A percentile compares a stretch with the other conserved stretches of the same genome.
These are phyloP conservation scores for Ambrosia hybrid DNA, from an alignment of 140 eudicot species.

Conservation along the genomic window DNA sequence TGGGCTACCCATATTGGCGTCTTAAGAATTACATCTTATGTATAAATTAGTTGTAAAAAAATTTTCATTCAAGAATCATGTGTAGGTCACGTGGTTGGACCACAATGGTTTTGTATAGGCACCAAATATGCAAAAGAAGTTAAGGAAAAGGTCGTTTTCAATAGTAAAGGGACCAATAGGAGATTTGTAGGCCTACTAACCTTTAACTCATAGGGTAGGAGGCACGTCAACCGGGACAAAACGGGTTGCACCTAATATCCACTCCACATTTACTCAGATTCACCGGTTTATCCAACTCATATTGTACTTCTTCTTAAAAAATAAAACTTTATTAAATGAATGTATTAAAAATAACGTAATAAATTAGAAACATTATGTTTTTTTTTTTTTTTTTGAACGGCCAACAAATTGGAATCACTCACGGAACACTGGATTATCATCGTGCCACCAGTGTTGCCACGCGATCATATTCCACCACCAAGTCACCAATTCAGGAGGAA, in stretches of 20 bases:
- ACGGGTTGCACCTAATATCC: constrained; percentile 74
- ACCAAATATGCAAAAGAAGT: constrained; percentile 25
- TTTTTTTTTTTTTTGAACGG: too few species aligned
- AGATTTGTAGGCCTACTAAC: constrained; percentile 29
- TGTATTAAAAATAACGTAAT: too few species aligned
- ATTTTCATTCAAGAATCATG: neutral
- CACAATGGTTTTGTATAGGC: constrained; percentile 13
- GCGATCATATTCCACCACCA: too few species aligned
- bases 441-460: too few species aligned
- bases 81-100: constrained; percentile 26
- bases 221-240: constrained; percentile 62
- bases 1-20: too few species aligned
- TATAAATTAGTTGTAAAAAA: too few species aligned
- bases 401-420: too few species aligned
- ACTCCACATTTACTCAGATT: constrained; percentile 33
- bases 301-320: neutral
- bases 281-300: constrained; percentile 27
- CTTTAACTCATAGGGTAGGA: constrained; percentile 29
- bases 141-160: constrained; percentile 33
- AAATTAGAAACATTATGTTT: neutral
- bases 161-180: constrained; percentile 42
- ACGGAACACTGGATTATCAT: too few species aligned
- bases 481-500: too few species aligned
- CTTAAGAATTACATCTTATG: too few species aligned
- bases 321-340: neutral